Percentiles rank a stretch among this genome's conserved stretches.
Evolutionary conservation across 345 rosid genomes (phyloP).

Genomic region (Linum lewisii): DNA sequence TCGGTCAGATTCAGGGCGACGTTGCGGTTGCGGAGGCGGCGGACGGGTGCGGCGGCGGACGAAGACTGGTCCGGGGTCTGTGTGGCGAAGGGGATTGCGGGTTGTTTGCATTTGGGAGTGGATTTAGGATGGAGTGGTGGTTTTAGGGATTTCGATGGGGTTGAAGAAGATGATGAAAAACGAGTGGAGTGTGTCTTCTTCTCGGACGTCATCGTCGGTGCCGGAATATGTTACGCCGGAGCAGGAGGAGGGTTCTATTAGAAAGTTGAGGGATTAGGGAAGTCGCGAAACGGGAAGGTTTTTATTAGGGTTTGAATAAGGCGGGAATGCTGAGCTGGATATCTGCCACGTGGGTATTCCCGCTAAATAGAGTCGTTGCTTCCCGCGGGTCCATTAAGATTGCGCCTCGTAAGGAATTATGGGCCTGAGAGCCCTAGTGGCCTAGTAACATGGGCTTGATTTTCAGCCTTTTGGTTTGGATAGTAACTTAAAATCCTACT

Average conservation of each 20-base stretch:
- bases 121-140: neutral
- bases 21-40: slow-evolving; percentile 20
- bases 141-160: slow-evolving; percentile 14
- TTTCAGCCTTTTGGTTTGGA: no score
- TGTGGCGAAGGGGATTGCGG: slow-evolving; percentile 9
- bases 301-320: slow-evolving; percentile 11
- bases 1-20: slow-evolving; percentile 19
- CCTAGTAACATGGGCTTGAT: no score
- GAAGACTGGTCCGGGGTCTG: slow-evolving; percentile 19
- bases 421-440: neutral
- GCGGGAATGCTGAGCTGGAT: slow-evolving; percentile 34
- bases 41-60: slow-evolving; percentile 2
- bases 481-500: no score
- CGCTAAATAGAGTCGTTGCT: slow-evolving; percentile 38
- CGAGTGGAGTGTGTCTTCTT: slow-evolving; percentile 8
- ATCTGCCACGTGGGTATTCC: slow-evolving; percentile 36
- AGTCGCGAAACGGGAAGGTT: neutral
- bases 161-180: neutral
- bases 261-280: neutral
- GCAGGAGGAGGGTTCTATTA: neutral
- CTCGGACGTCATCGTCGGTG: neutral
- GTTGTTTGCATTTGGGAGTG: slow-evolving; percentile 12
- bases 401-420: neutral
- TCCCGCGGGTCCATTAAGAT: slow-evolving; percentile 34
- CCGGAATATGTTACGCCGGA: neutral